phyloP scores from a whole-genome alignment of 495 filamentous ascomycete genomes.

The Pyronema omphalodes region DNA sequence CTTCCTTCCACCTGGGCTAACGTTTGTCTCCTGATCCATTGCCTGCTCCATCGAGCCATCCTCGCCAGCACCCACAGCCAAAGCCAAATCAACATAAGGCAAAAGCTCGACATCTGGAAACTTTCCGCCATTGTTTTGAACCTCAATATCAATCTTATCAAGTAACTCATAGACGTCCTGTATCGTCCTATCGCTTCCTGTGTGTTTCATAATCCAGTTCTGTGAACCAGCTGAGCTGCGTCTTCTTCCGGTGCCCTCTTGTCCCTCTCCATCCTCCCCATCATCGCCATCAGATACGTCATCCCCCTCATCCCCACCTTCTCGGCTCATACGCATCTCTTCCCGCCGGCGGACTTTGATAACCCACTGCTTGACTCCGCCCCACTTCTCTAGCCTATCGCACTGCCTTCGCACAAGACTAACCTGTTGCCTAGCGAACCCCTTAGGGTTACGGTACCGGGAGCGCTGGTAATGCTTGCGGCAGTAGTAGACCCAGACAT shows the following conservation, averaged over 20 bases:
- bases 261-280: slow-evolving; percentile 13
- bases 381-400: slow-evolving; percentile 41
- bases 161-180: slow-evolving; percentile 20
- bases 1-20: too few relatives aligned
- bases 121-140: slow-evolving; percentile 22
- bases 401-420: slow-evolving; percentile 41
- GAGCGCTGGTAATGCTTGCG: slow-evolving; percentile 72
- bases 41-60: too few relatives aligned
- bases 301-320: slow-evolving; percentile 16
- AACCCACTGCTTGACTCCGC: slow-evolving; percentile 27
- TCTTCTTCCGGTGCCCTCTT: slow-evolving; percentile 7
- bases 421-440: slow-evolving; percentile 42
- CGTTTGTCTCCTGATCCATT: too few relatives aligned
- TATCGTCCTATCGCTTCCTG: slow-evolving; percentile 22
- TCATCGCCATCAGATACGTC: slow-evolving; percentile 18
- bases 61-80: background rate
- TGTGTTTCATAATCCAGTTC: slow-evolving; percentile 22
- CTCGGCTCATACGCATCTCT: slow-evolving; percentile 24
- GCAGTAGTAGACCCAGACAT: slow-evolving; percentile 54
- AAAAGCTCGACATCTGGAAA: slow-evolving; percentile 24
- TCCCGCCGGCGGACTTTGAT: slow-evolving; percentile 40
- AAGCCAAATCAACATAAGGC: slow-evolving; percentile 17
- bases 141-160: slow-evolving; percentile 19
- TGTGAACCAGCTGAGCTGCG: slow-evolving; percentile 17
- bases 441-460: slow-evolving; percentile 42